Evolutionary conservation across 495 filamentous ascomycete genomes (phyloP).

Genomic region (Penicillium goetzii): DNA sequence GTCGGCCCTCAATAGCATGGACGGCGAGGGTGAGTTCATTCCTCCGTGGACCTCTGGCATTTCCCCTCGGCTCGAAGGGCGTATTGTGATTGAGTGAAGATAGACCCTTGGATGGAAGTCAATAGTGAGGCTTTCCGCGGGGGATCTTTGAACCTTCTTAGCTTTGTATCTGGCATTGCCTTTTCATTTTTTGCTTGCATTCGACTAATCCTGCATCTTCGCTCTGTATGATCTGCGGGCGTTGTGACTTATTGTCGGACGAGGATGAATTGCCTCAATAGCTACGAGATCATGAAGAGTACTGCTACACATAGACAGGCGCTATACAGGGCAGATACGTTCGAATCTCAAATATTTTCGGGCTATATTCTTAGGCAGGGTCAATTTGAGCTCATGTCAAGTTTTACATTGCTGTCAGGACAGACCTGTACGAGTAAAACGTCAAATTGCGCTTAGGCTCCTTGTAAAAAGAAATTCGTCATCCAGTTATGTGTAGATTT

Average conservation of each 20-base stretch:
- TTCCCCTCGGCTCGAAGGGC: slow-evolving; percentile 73
- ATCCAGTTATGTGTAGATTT: not conserved
- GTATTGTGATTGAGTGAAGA: slow-evolving; percentile 58
- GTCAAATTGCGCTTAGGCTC: not conserved
- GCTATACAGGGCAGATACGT: not conserved
- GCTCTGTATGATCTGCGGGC: not conserved
- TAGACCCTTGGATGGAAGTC: not conserved
- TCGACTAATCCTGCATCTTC: not conserved
- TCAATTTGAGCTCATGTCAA: not conserved
- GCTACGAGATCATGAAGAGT: not conserved
- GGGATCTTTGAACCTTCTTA: not conserved
- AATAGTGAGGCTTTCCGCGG: not conserved
- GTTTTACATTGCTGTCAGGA: not conserved
- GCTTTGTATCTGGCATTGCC: not conserved
- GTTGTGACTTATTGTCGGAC: not conserved
- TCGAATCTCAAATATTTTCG: not conserved
- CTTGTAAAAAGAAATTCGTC: not conserved
- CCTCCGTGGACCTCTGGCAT: slow-evolving; percentile 81
- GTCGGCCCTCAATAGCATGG: slow-evolving; percentile 38
- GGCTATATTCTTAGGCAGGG: not conserved
- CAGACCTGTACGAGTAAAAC: not conserved
- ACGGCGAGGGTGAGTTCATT: slow-evolving; percentile 55
- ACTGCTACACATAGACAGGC: slow-evolving; percentile 3
- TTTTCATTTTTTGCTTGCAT: not conserved
- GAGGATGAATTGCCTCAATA: not conserved